Base-by-base conservation (phyloP, 805 yeast genomes). In the Myxozyma lipomycoides region DNA sequence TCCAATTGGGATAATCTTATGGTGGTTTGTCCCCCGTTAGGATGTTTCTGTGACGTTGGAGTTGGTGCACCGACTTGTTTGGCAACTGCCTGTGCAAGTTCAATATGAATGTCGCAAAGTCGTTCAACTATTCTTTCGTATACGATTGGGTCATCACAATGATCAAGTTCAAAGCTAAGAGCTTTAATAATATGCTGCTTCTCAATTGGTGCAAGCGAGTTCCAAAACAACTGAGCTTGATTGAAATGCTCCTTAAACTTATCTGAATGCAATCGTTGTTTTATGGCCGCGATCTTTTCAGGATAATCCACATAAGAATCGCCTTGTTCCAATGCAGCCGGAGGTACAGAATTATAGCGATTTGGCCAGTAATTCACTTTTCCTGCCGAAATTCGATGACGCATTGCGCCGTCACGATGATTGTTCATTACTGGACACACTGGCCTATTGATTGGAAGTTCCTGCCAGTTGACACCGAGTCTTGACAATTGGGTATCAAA, bases 361-460 rank as follows among this genome's bases (percentile, higher is more conserved):
- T 44, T 44, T 21, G 47, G 47, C 47, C 47, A 44, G 41, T 44
- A 44, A 25, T 44, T 44, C 37, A 44, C 47, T 9, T 12, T 44
- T 4, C 47, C 47, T 34, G 21, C 23, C 21, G 47, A 34, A 26
- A 44, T 44, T 19, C 43, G 43, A 34, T 44, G 47, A 21, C 26
- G 21, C 47, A 44, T 44, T 22, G 23, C 23, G 15, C 47, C 47
- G 30, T 44, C 47, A 19, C 47, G 43, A 22, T 44, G 18, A 42
- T 44, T 22, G 41, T 44, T 44, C 43, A 44, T 17, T 19, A 23
- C 10, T 10, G 47, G 47, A 18, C 43, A 30, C 18, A 44, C 43
- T 23, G 47, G 47, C 22, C 44, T 22, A 25, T 44, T 44, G 17
- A 44, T 44, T 19, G 47, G 47, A 32, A 44, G 24, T 34, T 44